Conservation (phyloP, 805 yeast species). For the Priceomyces melissophilus region DNA sequence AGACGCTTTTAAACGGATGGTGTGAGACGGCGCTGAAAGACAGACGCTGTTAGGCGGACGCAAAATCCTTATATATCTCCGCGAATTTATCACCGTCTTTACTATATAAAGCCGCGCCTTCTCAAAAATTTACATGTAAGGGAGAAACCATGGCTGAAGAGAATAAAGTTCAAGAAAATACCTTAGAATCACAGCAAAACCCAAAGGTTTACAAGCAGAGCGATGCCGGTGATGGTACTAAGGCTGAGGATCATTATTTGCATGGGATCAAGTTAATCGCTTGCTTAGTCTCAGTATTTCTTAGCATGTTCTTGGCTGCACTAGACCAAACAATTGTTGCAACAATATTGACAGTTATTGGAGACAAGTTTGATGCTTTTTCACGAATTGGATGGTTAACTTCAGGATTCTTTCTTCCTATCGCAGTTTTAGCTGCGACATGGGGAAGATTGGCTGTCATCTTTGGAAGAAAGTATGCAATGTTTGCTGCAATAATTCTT, state of each 20-base stretch:
- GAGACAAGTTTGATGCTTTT: conserved; percentile 32
- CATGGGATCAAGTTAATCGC: conserved; percentile 22
- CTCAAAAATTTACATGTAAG: no score
- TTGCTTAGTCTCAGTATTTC: conserved; percentile 25
- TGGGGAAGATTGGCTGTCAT: conserved; percentile 37
- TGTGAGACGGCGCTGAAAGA: no score
- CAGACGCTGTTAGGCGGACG: no score
- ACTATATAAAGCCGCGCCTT: no score
- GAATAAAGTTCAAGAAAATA: no score
- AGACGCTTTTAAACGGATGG: no score
- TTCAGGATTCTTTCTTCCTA: conserved; percentile 34
- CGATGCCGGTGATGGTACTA: conserved; percentile 44
- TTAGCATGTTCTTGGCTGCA: conserved; percentile 32
- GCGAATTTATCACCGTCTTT: no score
- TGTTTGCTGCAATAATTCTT: conserved; percentile 20
- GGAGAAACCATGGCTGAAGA: no score
- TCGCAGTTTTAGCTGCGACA: conserved; percentile 31
- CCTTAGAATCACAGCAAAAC: not conserved
- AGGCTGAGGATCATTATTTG: conserved; percentile 35
- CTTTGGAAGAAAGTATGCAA: conserved; percentile 34
- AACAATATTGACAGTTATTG: conserved; percentile 32
- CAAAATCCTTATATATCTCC: no score
- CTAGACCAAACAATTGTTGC: conserved; percentile 40
- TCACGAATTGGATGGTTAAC: conserved; percentile 36
- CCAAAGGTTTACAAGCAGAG: conserved; percentile 24